phyloP scores from a whole-genome alignment of 495 filamentous ascomycete genomes.

The Hyaloscypha hepaticicola region DNA sequence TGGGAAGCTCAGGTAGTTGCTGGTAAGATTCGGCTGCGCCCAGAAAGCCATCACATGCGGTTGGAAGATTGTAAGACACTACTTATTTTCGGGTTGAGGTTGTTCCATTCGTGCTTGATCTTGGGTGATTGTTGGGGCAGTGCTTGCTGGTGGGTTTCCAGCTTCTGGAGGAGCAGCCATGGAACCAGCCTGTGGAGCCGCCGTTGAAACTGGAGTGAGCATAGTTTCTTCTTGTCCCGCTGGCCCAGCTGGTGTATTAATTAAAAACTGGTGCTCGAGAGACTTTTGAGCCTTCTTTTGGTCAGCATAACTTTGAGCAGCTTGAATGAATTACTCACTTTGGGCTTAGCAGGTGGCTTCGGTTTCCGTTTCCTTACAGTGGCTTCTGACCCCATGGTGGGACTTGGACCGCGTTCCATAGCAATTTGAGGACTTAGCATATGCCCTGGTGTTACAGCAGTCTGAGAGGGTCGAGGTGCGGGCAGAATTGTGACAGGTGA shows the following conservation, averaged over 20 bases:
- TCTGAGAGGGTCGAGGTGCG: background rate
- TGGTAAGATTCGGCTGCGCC: background rate
- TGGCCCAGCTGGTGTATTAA: constrained; percentile 6
- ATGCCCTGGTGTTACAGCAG: background rate
- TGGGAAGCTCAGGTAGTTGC: background rate
- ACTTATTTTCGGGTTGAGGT: background rate
- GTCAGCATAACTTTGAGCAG: background rate
- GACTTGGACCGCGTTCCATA: background rate
- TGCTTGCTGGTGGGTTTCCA: background rate
- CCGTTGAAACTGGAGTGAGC: background rate
- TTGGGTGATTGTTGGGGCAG: background rate
- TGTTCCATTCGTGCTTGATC: background rate
- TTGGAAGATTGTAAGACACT: background rate
- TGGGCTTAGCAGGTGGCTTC: constrained; percentile 4
- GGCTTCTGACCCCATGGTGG: background rate
- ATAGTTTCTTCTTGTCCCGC: background rate
- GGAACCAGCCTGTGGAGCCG: background rate
- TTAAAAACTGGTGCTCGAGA: constrained; percentile 5
- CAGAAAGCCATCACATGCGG: background rate
- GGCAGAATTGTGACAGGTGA: constrained; percentile 21
- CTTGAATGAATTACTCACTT: background rate
- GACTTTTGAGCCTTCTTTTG: constrained; percentile 1
- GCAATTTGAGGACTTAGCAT: background rate
- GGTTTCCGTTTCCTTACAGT: constrained; percentile 3
- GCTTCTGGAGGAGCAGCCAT: background rate